These are phyloP conservation scores for Leptographium flavum DNA, from an alignment of 2,329 filamentous ascomycete species.

Conservation along the genomic window DNA sequence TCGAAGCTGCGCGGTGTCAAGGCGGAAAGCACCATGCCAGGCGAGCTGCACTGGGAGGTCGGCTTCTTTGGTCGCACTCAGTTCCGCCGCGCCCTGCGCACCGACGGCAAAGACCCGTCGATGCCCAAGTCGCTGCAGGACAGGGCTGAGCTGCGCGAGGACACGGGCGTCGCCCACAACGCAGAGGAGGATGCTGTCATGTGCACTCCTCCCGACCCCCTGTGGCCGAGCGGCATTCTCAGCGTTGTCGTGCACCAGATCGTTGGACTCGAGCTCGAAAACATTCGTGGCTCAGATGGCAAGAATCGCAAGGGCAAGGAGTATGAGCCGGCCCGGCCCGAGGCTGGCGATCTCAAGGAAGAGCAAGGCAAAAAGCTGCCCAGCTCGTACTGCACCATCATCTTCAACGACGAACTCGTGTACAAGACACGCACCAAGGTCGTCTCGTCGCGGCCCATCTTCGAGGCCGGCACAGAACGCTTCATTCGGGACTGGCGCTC, in stretches of 20 bases:
- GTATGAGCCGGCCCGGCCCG: conserved; percentile 72
- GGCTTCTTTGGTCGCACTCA: conserved; percentile 88
- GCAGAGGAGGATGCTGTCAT: conserved; percentile 71
- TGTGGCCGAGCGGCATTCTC: conserved; percentile 86
- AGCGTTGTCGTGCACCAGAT: conserved; percentile 86
- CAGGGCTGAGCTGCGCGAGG: conserved; percentile 66
- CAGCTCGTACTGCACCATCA: conserved; percentile 85
- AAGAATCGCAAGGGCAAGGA: conserved; percentile 74
- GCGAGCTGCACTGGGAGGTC: conserved; percentile 89
- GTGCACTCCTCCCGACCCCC: conserved; percentile 84
- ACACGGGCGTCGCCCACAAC: conserved; percentile 65
- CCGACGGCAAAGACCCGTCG: conserved; percentile 69
- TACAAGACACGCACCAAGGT: conserved; percentile 95
- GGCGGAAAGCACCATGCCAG: conserved; percentile 77
- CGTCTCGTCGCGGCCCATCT: conserved; percentile 87
- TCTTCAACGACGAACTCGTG: conserved; percentile 72
- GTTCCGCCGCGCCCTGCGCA: conserved; percentile 70
- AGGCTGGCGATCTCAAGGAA: conserved; percentile 73
- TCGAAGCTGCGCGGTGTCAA: conserved; percentile 75
- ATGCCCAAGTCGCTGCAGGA: conserved; percentile 62
- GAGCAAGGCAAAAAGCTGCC: conserved; percentile 70
- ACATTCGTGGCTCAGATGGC: conserved; percentile 72
- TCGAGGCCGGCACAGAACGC: conserved; percentile 88
- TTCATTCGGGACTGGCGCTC: conserved; percentile 92
- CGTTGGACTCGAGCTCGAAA: conserved; percentile 83